Evolutionary conservation across 164 flowering plant species (phyloP).

Genomic region (Houttuynia cordata): DNA sequence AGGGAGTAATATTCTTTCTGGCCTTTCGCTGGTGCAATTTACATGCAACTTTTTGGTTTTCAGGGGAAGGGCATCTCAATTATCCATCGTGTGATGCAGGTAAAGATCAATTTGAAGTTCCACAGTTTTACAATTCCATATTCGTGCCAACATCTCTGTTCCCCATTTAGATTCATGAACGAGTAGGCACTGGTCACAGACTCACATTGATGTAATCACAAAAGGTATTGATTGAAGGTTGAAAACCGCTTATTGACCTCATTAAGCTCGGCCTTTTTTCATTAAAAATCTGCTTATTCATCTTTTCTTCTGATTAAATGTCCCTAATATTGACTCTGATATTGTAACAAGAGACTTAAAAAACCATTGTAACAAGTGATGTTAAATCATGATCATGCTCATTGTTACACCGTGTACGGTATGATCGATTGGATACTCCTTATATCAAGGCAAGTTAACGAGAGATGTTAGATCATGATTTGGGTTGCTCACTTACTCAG

Average conservation of each 20-base stretch:
- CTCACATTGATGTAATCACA: constrained; percentile 26
- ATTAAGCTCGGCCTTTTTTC: too few species aligned
- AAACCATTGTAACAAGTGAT: too few species aligned
- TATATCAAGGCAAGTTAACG: too few species aligned
- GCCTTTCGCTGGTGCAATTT: background rate
- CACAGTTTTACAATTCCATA: background rate
- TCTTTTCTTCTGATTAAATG: background rate
- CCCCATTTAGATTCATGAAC: constrained; percentile 26
- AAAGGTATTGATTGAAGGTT: too few species aligned
- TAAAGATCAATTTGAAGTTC: constrained; percentile 6
- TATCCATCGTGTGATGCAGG: constrained; percentile 64
- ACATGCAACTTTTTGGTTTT: background rate
- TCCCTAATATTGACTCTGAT: too few species aligned
- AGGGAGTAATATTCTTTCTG: background rate
- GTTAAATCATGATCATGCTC: too few species aligned
- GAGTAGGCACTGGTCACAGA: constrained; percentile 16
- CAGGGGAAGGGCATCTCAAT: constrained; percentile 53
- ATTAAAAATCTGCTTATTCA: background rate
- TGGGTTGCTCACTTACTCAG: too few species aligned
- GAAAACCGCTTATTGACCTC: background rate
- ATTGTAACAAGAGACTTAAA: too few species aligned
- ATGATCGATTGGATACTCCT: too few species aligned
- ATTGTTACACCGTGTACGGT: too few species aligned
- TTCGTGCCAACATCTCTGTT: background rate
- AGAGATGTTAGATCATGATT: too few species aligned